Evolutionary conservation across 768 basidiomycete species (phyloP).

Genomic region (Daedalea quercina): DNA sequence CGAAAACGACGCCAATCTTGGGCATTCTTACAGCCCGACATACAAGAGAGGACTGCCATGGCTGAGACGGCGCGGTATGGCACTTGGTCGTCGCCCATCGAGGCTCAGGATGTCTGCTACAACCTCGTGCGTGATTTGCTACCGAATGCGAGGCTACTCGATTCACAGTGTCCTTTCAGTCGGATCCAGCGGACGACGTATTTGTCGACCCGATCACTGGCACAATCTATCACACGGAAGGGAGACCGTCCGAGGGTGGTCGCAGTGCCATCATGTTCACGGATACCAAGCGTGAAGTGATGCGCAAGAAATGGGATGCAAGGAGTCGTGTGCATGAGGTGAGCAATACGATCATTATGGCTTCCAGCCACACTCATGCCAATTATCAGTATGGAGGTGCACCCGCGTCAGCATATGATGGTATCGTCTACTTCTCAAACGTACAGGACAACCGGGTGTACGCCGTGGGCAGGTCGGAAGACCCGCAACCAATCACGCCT

Average conservation of each 20-base stretch:
- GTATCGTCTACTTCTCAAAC: slow-evolving; percentile 54
- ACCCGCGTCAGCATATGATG: slow-evolving; percentile 44
- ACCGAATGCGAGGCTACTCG: background rate
- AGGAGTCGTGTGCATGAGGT: slow-evolving; percentile 54
- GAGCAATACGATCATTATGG: background rate
- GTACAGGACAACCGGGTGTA: slow-evolving; percentile 49
- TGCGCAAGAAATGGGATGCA: slow-evolving; percentile 47
- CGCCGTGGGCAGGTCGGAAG: slow-evolving; percentile 24
- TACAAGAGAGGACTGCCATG: background rate
- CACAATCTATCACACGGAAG: slow-evolving; percentile 50
- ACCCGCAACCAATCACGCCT: slow-evolving; percentile 48
- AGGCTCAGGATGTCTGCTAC: background rate
- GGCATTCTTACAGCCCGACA: too few species aligned
- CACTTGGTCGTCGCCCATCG: background rate
- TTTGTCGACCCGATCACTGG: slow-evolving; percentile 47
- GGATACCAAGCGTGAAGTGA: slow-evolving; percentile 39
- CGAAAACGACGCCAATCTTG: too few species aligned
- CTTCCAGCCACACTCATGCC: background rate
- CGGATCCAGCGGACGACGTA: slow-evolving; percentile 26
- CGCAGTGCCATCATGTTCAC: slow-evolving; percentile 54
- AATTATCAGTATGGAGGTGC: slow-evolving; percentile 51
- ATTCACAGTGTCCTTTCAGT: background rate
- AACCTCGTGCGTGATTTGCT: background rate
- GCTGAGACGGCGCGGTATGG: background rate
- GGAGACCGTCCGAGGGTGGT: slow-evolving; percentile 47